These are phyloP conservation scores for Cenchrus purpureus DNA, from an alignment of 176 grass and related monocot species.

Conservation along the genomic window DNA sequence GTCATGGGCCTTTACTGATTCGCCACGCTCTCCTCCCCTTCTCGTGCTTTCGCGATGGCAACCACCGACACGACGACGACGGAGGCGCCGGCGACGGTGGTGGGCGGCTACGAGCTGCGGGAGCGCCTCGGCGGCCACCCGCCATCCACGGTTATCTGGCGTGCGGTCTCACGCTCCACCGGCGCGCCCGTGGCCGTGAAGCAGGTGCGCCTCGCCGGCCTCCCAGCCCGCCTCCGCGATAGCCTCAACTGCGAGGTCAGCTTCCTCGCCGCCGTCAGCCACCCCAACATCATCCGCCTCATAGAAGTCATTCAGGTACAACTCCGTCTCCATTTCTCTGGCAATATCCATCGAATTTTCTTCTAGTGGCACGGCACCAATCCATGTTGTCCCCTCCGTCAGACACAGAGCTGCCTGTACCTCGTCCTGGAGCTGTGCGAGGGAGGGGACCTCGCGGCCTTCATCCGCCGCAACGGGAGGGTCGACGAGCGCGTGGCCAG, in stretches of 20 bases:
- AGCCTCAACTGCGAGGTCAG: conserved; percentile 66
- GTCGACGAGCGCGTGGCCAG: conserved; percentile 46
- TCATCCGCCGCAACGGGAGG: conserved; percentile 42
- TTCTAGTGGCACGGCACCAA: background rate
- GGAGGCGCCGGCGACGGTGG: conserved; percentile 24
- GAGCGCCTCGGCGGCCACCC: conserved; percentile 40
- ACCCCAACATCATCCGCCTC: conserved; percentile 71
- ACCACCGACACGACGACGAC: too few relatives aligned
- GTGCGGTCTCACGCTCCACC: conserved; percentile 21
- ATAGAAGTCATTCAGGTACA: conserved; percentile 56
- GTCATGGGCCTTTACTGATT: background rate
- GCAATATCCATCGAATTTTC: rapidly evolving
- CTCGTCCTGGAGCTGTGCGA: conserved; percentile 62
- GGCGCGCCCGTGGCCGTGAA: conserved; percentile 56
- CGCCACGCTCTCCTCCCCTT: background rate
- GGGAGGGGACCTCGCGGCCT: conserved; percentile 49
- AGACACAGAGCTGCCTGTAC: conserved; percentile 49
- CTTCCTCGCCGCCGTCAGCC: conserved; percentile 58
- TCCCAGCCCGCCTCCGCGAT: conserved; percentile 50
- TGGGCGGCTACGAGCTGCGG: conserved; percentile 51
- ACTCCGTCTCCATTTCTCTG: background rate
- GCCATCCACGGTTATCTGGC: conserved; percentile 45
- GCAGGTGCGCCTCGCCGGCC: conserved; percentile 57
- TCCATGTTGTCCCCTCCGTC: background rate
- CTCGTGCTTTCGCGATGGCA: conserved; percentile 29